These are phyloP conservation scores for Simplicillium sp. DNA, from an alignment of 2,329 filamentous ascomycete genomes.

Conservation along the genomic window DNA sequence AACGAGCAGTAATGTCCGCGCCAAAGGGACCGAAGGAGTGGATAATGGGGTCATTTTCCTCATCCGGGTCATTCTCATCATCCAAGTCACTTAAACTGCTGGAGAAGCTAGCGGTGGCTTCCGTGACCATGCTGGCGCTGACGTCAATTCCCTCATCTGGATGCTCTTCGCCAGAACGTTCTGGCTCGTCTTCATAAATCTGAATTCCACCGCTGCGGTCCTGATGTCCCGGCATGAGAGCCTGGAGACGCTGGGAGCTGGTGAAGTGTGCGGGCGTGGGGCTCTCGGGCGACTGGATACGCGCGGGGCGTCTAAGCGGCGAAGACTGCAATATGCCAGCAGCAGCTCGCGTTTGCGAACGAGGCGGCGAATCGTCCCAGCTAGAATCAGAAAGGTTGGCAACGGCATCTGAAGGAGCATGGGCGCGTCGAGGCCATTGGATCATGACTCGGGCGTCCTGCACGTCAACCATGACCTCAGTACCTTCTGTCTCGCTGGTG, in stretches of 20 bases:
- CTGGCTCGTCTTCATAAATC: slow-evolving; percentile 63
- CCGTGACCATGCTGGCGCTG: slow-evolving; percentile 38
- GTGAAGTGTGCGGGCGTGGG: slow-evolving; percentile 38
- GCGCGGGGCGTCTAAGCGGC: slow-evolving; percentile 43
- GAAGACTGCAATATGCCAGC: slow-evolving; percentile 45
- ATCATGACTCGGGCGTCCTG: slow-evolving; percentile 86
- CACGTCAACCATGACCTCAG: slow-evolving; percentile 91
- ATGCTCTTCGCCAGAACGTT: slow-evolving; percentile 23
- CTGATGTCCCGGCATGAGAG: slow-evolving; percentile 28
- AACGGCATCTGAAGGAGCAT: slow-evolving; percentile 23
- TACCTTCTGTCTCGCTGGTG: slow-evolving; percentile 76
- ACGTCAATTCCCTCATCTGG: slow-evolving; percentile 14
- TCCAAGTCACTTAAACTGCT: slow-evolving; percentile 47
- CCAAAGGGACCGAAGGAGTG: slow-evolving; percentile 90
- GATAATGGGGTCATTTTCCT: slow-evolving; percentile 90
- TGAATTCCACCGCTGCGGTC: slow-evolving; percentile 38
- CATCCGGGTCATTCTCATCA: slow-evolving; percentile 69
- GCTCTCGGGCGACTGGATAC: slow-evolving; percentile 69
- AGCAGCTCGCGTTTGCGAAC: slow-evolving; percentile 18
- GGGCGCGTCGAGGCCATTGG: slow-evolving; percentile 63
- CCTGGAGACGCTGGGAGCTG: slow-evolving; percentile 34
- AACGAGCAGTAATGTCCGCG: slow-evolving; percentile 70
- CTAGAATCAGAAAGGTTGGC: slow-evolving; percentile 55
- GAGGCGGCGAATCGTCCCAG: slow-evolving; percentile 56
- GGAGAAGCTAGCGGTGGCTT: slow-evolving; percentile 42